Conservation (phyloP, 495 filamentous ascomycete species). For the Hypoxylon intermedium region DNA sequence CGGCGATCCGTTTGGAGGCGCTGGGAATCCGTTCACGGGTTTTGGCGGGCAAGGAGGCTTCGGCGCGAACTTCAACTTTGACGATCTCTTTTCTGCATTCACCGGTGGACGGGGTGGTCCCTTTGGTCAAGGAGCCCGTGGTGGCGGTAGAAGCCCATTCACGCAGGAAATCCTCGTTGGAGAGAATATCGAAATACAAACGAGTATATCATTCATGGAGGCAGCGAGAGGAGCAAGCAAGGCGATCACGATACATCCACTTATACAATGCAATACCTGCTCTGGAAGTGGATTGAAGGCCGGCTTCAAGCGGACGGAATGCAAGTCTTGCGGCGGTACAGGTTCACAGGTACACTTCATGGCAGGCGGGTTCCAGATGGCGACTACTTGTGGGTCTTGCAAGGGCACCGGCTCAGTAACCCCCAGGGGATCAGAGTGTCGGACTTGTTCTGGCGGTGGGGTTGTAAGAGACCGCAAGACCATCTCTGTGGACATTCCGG, state of each 20-base stretch:
- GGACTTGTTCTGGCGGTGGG: constrained; percentile 77
- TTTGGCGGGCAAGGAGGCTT: constrained; percentile 69
- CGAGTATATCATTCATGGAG: constrained; percentile 92
- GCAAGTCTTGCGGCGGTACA: constrained; percentile 82
- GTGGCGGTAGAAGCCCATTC: constrained; percentile 66
- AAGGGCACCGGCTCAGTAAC: constrained; percentile 74
- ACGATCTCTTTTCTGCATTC: constrained; percentile 92
- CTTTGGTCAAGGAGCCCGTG: constrained; percentile 58
- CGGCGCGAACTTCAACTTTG: constrained; percentile 85
- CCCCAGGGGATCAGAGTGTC: constrained; percentile 80
- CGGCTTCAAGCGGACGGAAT: constrained; percentile 73
- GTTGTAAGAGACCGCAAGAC: constrained; percentile 79
- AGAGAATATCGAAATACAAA: constrained; percentile 92
- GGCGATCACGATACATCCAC: constrained; percentile 77
- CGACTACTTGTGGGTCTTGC: constrained; percentile 83
- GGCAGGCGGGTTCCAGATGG: constrained; percentile 94
- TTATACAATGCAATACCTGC: constrained; percentile 81
- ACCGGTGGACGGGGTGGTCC: constrained; percentile 67
- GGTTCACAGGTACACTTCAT: constrained; percentile 87
- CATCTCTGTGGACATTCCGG: constrained; percentile 86
- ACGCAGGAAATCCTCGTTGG: constrained; percentile 80
- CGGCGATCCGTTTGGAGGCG: constrained; percentile 59
- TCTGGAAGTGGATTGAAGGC: constrained; percentile 82
- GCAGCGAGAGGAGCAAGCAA: constrained; percentile 86
- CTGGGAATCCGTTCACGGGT: constrained; percentile 68